These are phyloP conservation scores for Saccharomyces pastorianus DNA, from an alignment of 1,139 yeast genomes.

Conservation along the genomic window DNA sequence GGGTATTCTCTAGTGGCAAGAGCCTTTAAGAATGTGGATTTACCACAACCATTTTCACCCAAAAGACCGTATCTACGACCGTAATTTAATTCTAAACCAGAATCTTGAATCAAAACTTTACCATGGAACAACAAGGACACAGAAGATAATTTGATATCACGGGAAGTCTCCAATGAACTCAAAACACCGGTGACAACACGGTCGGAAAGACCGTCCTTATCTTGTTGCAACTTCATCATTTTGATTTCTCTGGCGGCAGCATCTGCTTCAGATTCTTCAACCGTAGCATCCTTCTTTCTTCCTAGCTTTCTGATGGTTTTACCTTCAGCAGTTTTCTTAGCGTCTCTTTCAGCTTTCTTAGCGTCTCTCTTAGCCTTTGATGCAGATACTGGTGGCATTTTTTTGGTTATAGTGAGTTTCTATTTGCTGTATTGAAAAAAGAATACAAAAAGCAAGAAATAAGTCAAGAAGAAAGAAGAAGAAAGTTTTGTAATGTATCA, in stretches of 20 bases:
- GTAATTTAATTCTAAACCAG: constrained; percentile 83
- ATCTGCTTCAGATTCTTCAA: constrained; percentile 40
- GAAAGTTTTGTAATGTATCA: not conserved
- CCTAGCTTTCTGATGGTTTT: constrained; percentile 52
- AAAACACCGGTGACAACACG: constrained; percentile 97
- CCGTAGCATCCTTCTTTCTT: constrained; percentile 43
- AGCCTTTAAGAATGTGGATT: constrained; percentile 86
- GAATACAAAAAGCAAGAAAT: not conserved
- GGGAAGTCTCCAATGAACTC: constrained; percentile 78
- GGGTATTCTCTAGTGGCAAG: constrained; percentile 96
- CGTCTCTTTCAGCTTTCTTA: constrained; percentile 94
- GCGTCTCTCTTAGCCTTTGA: constrained; percentile 98
- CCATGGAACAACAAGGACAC: constrained; percentile 95
- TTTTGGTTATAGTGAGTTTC: constrained; percentile 6
- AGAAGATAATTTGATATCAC: constrained; percentile 88
- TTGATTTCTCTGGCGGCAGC: constrained; percentile 69
- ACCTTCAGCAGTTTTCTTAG: constrained; percentile 69
- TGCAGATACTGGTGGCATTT: constrained; percentile 48
- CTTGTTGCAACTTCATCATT: constrained; percentile 85
- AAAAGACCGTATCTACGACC: constrained; percentile 95
- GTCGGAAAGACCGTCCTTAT: constrained; percentile 87
- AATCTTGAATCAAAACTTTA: constrained; percentile 88
- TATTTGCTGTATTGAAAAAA: not conserved
- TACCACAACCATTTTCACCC: constrained; percentile 99
- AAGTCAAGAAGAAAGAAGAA: not conserved